These are phyloP conservation scores for Cytospora mali DNA, from an alignment of 2,329 filamentous ascomycete species.

Conservation along the genomic window DNA sequence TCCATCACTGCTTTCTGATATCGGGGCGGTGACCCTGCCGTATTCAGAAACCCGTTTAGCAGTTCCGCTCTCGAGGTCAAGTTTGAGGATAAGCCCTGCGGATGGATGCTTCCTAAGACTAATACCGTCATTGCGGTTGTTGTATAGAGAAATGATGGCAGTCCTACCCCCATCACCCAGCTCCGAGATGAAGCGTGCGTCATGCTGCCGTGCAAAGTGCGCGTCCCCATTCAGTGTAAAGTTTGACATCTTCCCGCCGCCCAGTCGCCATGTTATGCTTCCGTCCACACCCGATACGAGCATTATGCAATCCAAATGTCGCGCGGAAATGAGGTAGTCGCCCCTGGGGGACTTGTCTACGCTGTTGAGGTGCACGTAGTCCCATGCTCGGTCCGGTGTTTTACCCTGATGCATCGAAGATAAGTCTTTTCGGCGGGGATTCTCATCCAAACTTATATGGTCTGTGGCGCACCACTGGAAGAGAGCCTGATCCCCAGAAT, in stretches of 20 bases:
- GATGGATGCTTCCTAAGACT: constrained; percentile 21
- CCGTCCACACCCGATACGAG: constrained; percentile 51
- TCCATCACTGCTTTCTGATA: neutral
- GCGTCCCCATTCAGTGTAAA: constrained; percentile 9
- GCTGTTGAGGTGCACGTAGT: constrained; percentile 60
- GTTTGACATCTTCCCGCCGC: constrained; percentile 21
- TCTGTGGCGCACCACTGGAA: constrained; percentile 23
- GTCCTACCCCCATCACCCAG: constrained; percentile 34
- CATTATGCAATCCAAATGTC: constrained; percentile 50
- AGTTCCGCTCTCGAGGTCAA: constrained; percentile 25
- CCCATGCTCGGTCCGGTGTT: constrained; percentile 42
- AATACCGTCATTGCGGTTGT: constrained; percentile 45
- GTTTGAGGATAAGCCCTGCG: constrained; percentile 25
- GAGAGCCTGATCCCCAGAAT: neutral
- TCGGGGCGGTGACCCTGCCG: constrained; percentile 13
- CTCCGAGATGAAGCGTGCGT: constrained; percentile 53
- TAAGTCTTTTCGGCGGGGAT: neutral
- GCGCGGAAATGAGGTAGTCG: constrained; percentile 53
- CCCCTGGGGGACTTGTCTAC: constrained; percentile 53
- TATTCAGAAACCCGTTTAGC: constrained; percentile 25
- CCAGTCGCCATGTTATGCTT: constrained; percentile 47
- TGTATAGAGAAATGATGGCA: constrained; percentile 47
- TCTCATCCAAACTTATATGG: constrained; percentile 11
- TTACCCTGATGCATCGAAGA: constrained; percentile 3
- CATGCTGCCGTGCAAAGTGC: constrained; percentile 48